These are phyloP conservation scores for Kernera saxatilis DNA, from an alignment of 345 rosid species.

Conservation along the genomic window DNA sequence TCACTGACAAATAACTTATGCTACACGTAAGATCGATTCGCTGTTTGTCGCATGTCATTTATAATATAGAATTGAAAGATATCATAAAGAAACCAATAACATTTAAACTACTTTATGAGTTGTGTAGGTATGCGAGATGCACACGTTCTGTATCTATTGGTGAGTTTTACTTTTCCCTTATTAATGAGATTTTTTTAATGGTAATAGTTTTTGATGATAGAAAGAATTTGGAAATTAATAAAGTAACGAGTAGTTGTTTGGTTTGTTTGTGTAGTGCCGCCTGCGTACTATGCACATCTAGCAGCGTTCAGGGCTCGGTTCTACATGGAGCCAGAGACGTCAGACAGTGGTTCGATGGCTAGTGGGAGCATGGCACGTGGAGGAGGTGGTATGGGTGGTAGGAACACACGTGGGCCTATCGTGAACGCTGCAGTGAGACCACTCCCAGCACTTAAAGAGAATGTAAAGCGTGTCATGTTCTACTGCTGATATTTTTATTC, in stretches of 20 bases:
- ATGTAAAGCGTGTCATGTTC: slow-evolving; percentile 94
- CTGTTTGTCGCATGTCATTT: background rate
- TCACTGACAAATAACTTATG: slow-evolving; percentile 89
- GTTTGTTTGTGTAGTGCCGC: slow-evolving; percentile 62
- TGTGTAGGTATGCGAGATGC: slow-evolving; percentile 87
- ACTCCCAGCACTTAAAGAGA: slow-evolving; percentile 87
- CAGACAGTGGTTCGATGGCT: slow-evolving; percentile 92
- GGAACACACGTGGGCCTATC: slow-evolving; percentile 57
- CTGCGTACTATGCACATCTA: slow-evolving; percentile 95
- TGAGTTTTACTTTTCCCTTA: slow-evolving; percentile 26
- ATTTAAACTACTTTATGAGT: background rate
- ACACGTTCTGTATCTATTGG: slow-evolving; percentile 97
- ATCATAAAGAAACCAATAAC: background rate
- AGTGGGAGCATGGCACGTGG: slow-evolving; percentile 61
- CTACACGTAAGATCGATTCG: slow-evolving; percentile 65
- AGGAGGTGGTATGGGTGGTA: slow-evolving; percentile 51
- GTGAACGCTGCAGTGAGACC: slow-evolving; percentile 74
- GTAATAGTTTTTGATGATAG: background rate
- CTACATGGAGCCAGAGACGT: slow-evolving; percentile 98
- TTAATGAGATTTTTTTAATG: background rate
- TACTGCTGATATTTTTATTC: slow-evolving; percentile 50
- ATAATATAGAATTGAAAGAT: too few relatives aligned
- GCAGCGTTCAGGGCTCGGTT: slow-evolving; percentile 98
- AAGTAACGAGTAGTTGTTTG: background rate
- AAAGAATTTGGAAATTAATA: background rate